These are phyloP conservation scores for Xylaria curta DNA, from an alignment of 495 filamentous ascomycete species.

Conservation along the genomic window DNA sequence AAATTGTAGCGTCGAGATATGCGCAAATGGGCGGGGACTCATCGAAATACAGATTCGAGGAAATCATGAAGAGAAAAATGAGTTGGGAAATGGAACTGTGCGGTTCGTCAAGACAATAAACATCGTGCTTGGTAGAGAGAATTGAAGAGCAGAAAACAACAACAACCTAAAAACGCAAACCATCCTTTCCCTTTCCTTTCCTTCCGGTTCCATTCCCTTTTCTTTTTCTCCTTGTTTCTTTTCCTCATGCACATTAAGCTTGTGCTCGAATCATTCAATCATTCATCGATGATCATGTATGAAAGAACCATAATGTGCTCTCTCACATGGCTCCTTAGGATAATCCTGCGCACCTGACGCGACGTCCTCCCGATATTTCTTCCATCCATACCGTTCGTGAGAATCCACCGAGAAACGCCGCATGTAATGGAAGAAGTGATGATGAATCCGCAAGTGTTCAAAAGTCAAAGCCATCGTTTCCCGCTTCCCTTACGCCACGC, in stretches of 20 bases:
- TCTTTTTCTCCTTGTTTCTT: constrained; percentile 17
- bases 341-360: neutral
- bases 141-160: constrained; percentile 28
- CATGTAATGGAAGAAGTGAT: constrained; percentile 20
- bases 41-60: constrained; percentile 16
- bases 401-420: constrained; percentile 24
- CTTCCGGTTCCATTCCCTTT: constrained; percentile 26
- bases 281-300: constrained; percentile 20
- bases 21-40: neutral
- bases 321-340: neutral
- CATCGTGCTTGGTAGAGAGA: constrained; percentile 10
- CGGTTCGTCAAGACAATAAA: neutral
- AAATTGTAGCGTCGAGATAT: constrained; percentile 2
- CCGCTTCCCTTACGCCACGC: constrained; percentile 27
- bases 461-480: constrained; percentile 21
- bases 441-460: constrained; percentile 20
- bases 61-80: neutral
- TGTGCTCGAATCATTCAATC: constrained; percentile 26
- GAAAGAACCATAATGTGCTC: constrained; percentile 10
- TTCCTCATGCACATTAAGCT: constrained; percentile 10
- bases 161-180: constrained; percentile 8
- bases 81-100: constrained; percentile 6
- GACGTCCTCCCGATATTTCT: neutral
- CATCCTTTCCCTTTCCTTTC: constrained; percentile 21
- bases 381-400: constrained; percentile 17